phyloP scores from a whole-genome alignment of 495 filamentous ascomycete genomes.

The Parathielavia appendiculata region DNA sequence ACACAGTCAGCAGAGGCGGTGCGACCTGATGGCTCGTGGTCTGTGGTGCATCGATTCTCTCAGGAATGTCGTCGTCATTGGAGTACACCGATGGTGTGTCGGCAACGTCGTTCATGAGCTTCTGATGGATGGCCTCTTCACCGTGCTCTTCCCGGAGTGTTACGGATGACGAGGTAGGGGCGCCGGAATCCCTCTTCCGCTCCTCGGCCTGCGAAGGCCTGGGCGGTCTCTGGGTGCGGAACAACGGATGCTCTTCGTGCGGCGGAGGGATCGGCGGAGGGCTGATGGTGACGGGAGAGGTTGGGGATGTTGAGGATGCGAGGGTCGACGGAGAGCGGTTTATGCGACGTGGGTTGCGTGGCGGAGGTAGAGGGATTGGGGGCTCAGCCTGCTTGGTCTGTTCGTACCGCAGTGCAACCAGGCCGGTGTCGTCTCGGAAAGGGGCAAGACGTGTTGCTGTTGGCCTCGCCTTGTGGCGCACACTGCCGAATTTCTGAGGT shows the following conservation, averaged over 20 bases:
- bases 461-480: constrained; percentile 32
- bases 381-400: constrained; percentile 51
- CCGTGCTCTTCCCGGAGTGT: constrained; percentile 43
- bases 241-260: constrained; percentile 44
- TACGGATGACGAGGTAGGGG: constrained; percentile 45
- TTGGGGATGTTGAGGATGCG: constrained; percentile 14
- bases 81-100: constrained; percentile 24
- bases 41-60: background rate
- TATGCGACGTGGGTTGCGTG: constrained; percentile 33
- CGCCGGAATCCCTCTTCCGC: constrained; percentile 50
- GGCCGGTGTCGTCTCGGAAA: constrained; percentile 44
- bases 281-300: constrained; percentile 28
- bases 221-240: constrained; percentile 34
- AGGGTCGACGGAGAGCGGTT: constrained; percentile 26
- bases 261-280: constrained; percentile 42
- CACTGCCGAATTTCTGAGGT: constrained; percentile 33
- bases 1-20: constrained; percentile 29
- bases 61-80: constrained; percentile 15
- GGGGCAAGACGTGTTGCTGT: constrained; percentile 33
- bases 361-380: constrained; percentile 49
- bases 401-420: constrained; percentile 53
- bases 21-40: constrained; percentile 8
- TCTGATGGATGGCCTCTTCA: constrained; percentile 35
- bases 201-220: constrained; percentile 23
- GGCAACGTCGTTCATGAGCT: constrained; percentile 29